Evolutionary conservation across 257 asterid genomes (phyloP), one percentile per base, ranked within the genome.

Genomic region (Scutellaria barbata): DNA sequence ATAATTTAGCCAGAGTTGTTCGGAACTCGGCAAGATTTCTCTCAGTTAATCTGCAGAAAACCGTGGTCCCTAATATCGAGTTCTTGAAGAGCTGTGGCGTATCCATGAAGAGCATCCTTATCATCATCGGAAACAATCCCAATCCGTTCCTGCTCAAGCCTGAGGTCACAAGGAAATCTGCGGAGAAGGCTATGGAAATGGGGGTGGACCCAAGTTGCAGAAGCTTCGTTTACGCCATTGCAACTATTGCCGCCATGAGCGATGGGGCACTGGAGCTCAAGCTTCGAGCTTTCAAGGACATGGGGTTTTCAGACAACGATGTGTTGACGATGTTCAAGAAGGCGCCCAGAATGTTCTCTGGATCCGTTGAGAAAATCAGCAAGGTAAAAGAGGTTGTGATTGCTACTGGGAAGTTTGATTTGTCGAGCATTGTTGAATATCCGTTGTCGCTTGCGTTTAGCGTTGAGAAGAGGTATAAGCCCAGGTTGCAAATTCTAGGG

Each of bases 381-480:
- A 68, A 53, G 2, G 42, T 54, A 16, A 54, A 17, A 22, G 42
- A 68, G 40, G 11, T 68, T 54, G 0, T 68, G 17, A 63, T 54
- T 55, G 63, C 62, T 1, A 76, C 80, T 0, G 80, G 81, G 56
- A 75, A 41, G 56, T 75, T 68, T 71, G 68, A 42, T 56, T 46
- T 60, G 58, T 72, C 79, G 0, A n/a, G 55, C 48, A 81, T 84
- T 35, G 40, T 66, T 50, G 11, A 66, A 6, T 40, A 68, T 2
- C 82, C 89, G 1, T 51, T 14, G 22, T 67, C 74, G 37, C 64
- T 85, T 48, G 37, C 47, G 1, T 66, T 62, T 68, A 83, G 88
- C 59, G 9, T 77, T 1, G 82, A 83, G 60, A 75, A 70, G 73
- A 81, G 77, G 68, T 81, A 68, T 57, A 55, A 66, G 33, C 90